Base-by-base conservation (phyloP, 352 stramenopile species). In the Pythium coloratum region DNA sequence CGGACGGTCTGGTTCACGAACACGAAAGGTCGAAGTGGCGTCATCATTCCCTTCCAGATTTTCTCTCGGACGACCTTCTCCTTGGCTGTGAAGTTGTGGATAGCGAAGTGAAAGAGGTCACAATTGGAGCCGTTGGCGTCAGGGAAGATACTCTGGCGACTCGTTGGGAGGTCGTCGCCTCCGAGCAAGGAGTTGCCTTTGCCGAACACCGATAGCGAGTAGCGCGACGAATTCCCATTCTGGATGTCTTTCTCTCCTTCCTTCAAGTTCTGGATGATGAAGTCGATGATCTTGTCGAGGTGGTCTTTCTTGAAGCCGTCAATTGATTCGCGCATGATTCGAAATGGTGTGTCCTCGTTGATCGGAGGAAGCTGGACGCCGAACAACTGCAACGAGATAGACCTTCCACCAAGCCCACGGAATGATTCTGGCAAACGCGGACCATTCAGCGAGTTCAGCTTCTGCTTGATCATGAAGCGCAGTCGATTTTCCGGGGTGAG, bases 31-130 rank as follows among this genome's bases (percentile, higher is more conserved):
- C 80, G 74, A 18, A 76, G 76, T 10, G 83, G 79, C 1, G 78
- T 65, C 30, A 90, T 58, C 51, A 66, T 62, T 3, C 18, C 38
- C 24, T 73, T 64, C 60, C 72, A 81, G 55, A 72, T 73, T 9
- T 40, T 47, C 2, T 57, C 33, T 20, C 20, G 34, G 28, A 53
- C 24, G 6, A 14, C 36, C n/a, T 33, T 38, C 5, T 40, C 7
- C 0, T n/a, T 51, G 16, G 76, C 36, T 16, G 67, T 24, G 16
- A 61, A 70, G 24, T 76, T 73, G 55, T 90, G 91, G 1, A 92
- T 81, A 8, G 76, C 81, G 46, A 92, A 89, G 36, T 92, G 82
- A 50, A 91, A 92, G 16, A 92, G 33, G 46, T 92, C 84, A 50
- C 91, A 91, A 6, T 51, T 76, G 9, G 82, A 87, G 4, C 63